These are phyloP conservation scores for Trichophyton simii DNA, from an alignment of 2,329 filamentous ascomycete species.

Conservation along the genomic window DNA sequence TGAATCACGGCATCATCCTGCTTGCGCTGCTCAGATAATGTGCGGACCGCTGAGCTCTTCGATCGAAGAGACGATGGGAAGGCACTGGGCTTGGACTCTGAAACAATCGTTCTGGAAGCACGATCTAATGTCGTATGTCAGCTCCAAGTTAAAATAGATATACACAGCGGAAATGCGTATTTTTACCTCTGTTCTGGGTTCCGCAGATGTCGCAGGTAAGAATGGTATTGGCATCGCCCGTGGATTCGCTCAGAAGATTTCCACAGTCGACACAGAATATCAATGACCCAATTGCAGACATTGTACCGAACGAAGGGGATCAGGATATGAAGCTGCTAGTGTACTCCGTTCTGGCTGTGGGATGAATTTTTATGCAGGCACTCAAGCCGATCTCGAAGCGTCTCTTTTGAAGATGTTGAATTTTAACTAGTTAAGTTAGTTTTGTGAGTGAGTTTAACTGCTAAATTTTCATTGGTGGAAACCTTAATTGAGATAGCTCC, in stretches of 20 bases:
- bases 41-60: conserved; percentile 76
- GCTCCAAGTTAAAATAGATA: not conserved
- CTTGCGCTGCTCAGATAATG: conserved; percentile 63
- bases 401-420: not conserved
- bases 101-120: conserved; percentile 62
- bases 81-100: conserved; percentile 73
- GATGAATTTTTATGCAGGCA: not conserved
- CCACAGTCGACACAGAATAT: conserved; percentile 91
- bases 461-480: not conserved
- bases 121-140: conserved; percentile 43
- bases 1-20: conserved; percentile 58
- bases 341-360: not conserved
- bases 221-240: conserved; percentile 61
- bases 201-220: conserved; percentile 79
- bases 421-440: not conserved
- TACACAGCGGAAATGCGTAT: not conserved
- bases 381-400: not conserved
- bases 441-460: not conserved
- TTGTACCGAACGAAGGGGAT: conserved; percentile 26
- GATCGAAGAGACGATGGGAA: conserved; percentile 84
- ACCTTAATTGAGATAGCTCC: not conserved
- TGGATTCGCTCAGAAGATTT: conserved; percentile 71
- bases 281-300: conserved; percentile 82
- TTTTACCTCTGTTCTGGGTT: conserved; percentile 63
- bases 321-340: not conserved